phyloP scores from a whole-genome alignment of 352 stramenopile species.

The Pythium guiyangense region DNA sequence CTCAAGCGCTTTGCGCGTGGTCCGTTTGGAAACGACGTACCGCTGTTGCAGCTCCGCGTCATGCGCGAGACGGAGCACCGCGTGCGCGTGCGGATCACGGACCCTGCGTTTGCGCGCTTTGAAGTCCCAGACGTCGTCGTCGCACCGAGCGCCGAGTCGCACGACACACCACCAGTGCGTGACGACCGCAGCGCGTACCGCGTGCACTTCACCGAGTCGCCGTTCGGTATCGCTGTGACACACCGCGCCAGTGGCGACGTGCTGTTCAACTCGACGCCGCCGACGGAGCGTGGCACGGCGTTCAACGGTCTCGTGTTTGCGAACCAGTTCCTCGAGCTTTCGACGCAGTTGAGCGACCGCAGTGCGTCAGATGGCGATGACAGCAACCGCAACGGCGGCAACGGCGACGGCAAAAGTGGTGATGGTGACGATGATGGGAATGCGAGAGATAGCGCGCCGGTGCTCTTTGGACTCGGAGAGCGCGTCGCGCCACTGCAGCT shows the following conservation, averaged over 20 bases:
- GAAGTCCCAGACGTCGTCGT: slow-evolving; percentile 54
- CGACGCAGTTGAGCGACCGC: slow-evolving; percentile 40
- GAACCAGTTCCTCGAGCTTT: slow-evolving; percentile 87
- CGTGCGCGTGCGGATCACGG: slow-evolving; percentile 77
- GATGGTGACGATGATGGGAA: slow-evolving; percentile 11
- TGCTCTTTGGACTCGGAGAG: slow-evolving; percentile 78
- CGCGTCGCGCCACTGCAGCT: slow-evolving; percentile 39
- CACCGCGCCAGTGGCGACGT: slow-evolving; percentile 48
- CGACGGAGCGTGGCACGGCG: slow-evolving; percentile 21
- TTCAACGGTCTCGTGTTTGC: slow-evolving; percentile 76
- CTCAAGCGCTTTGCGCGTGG: slow-evolving; percentile 36
- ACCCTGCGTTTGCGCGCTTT: slow-evolving; percentile 62
- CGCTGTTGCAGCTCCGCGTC: slow-evolving; percentile 59
- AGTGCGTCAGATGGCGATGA: too few species aligned
- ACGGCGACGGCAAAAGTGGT: too few species aligned
- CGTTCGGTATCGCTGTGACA: slow-evolving; percentile 72
- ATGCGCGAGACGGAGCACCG: slow-evolving; percentile 36
- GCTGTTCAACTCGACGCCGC: slow-evolving; percentile 84
- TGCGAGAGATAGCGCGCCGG: slow-evolving; percentile 8
- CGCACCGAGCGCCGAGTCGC: not conserved
- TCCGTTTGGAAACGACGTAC: slow-evolving; percentile 77
- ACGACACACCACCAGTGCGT: slow-evolving; percentile 2
- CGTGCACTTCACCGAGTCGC: slow-evolving; percentile 57
- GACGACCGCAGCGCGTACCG: slow-evolving; percentile 21
- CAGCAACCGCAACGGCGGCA: too few species aligned